A percentile compares a stretch with the other conserved stretches of the same genome.
Evolutionary conservation across 1,139 yeast genomes (phyloP).

Genomic region (Lodderomyces parapsilosis): DNA sequence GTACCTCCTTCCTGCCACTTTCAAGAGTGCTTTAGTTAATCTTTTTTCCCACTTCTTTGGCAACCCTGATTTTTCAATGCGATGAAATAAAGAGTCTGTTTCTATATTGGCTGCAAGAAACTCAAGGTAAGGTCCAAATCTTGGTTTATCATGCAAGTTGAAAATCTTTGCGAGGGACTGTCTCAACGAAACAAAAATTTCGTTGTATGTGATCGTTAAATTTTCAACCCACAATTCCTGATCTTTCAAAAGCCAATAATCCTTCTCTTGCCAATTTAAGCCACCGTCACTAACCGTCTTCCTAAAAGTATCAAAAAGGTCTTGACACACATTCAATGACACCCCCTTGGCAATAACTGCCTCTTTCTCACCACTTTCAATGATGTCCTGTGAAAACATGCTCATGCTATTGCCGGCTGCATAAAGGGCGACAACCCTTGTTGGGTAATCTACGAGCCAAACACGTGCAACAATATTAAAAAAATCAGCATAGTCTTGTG

Average conservation of each 20-base stretch:
- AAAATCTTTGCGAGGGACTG: slow-evolving; percentile 47
- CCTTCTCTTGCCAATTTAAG: slow-evolving; percentile 35
- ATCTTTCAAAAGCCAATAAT: slow-evolving; percentile 49
- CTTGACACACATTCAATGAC: slow-evolving; percentile 26
- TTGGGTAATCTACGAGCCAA: slow-evolving; percentile 60
- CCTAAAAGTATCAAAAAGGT: slow-evolving; percentile 29
- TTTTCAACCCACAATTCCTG: slow-evolving; percentile 53
- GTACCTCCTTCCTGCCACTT: slow-evolving; percentile 59
- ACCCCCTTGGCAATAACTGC: slow-evolving; percentile 17
- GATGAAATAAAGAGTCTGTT: slow-evolving; percentile 43
- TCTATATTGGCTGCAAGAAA: slow-evolving; percentile 55
- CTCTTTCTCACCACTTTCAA: slow-evolving; percentile 23
- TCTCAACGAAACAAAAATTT: slow-evolving; percentile 47
- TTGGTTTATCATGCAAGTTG: slow-evolving; percentile 52
- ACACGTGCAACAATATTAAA: slow-evolving; percentile 47
- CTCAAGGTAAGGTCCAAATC: slow-evolving; percentile 54
- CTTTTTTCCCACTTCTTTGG: slow-evolving; percentile 53
- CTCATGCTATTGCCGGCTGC: slow-evolving; percentile 52
- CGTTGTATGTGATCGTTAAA: slow-evolving; percentile 47
- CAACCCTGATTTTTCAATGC: slow-evolving; percentile 36
- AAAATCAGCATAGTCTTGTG: slow-evolving; percentile 26
- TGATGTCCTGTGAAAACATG: slow-evolving; percentile 28
- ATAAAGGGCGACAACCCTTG: slow-evolving; percentile 52
- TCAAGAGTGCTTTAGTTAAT: slow-evolving; percentile 47
- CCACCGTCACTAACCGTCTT: slow-evolving; percentile 33